Evolutionary conservation across 1,284 basidiomycete genomes (phyloP).

Genomic region (Naganishia albida): DNA sequence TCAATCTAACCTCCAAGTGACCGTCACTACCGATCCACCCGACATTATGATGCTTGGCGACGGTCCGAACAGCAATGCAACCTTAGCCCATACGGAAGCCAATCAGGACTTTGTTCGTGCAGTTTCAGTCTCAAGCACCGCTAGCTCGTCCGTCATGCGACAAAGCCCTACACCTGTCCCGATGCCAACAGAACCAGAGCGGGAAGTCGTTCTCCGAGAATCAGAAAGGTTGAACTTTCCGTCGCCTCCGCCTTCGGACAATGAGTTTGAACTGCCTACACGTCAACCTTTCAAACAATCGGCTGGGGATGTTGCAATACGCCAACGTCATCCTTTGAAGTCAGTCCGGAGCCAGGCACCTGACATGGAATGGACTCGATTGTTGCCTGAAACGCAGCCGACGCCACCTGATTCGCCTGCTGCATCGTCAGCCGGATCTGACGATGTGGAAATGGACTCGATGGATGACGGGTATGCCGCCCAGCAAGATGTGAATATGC

Average conservation of each 20-base stretch:
- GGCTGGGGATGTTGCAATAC: neutral
- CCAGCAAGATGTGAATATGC: neutral
- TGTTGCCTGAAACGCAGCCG: slow-evolving; percentile 1
- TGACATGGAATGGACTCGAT: slow-evolving; percentile 22
- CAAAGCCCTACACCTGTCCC: slow-evolving; percentile 1
- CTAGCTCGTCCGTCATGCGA: slow-evolving; percentile 15
- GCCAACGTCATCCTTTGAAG: neutral
- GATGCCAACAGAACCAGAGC: neutral
- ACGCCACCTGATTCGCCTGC: slow-evolving; percentile 16
- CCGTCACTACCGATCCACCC: no score
- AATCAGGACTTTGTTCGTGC: neutral
- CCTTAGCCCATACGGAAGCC: neutral
- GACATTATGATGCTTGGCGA: no score
- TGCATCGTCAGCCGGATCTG: neutral
- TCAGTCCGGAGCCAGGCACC: neutral
- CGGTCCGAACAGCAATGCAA: neutral
- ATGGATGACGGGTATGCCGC: neutral
- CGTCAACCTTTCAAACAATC: slow-evolving; percentile 14
- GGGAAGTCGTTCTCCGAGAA: slow-evolving; percentile 6
- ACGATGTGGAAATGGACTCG: slow-evolving; percentile 3
- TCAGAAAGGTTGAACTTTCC: slow-evolving; percentile 4
- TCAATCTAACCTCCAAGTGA: no score
- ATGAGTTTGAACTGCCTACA: slow-evolving; percentile 9
- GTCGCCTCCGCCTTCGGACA: slow-evolving; percentile 22
- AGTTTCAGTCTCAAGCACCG: slow-evolving; percentile 8